Evolutionary conservation across 305 asterid species (phyloP).

Genomic region (Fraxinus latifolia): DNA sequence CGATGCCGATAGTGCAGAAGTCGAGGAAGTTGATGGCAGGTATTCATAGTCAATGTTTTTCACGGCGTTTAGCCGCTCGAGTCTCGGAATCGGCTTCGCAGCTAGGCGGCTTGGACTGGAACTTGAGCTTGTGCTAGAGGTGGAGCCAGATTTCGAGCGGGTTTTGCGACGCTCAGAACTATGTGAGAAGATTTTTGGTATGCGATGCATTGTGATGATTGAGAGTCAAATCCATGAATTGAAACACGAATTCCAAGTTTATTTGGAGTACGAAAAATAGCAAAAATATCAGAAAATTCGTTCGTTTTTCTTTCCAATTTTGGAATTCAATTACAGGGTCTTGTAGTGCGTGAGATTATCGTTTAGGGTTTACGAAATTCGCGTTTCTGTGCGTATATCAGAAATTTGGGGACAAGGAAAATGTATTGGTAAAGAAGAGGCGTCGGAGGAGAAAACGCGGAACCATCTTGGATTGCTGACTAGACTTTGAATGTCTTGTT

Average conservation of each 20-base stretch:
- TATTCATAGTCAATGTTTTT: conserved; percentile 63
- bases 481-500: background rate
- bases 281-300: background rate
- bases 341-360: background rate
- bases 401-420: background rate
- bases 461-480: background rate
- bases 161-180: conserved; percentile 38
- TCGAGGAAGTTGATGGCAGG: conserved; percentile 37
- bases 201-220: conserved; percentile 53
- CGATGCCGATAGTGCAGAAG: conserved; percentile 39
- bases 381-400: background rate
- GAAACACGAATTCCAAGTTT: background rate
- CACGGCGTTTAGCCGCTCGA: conserved; percentile 66
- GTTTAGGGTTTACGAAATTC: background rate
- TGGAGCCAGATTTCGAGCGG: conserved; percentile 17
- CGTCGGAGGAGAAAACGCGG: conserved; percentile 2
- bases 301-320: background rate
- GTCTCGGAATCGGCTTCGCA: conserved; percentile 48
- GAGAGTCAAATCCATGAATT: conserved; percentile 57
- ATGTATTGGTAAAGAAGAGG: background rate
- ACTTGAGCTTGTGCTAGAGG: conserved; percentile 16
- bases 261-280: background rate
- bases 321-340: background rate
- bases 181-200: conserved; percentile 45
- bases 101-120: conserved; percentile 33